Base-by-base conservation (phyloP, 2,329 filamentous ascomycete genomes). In the Exophiala bonariae region DNA sequence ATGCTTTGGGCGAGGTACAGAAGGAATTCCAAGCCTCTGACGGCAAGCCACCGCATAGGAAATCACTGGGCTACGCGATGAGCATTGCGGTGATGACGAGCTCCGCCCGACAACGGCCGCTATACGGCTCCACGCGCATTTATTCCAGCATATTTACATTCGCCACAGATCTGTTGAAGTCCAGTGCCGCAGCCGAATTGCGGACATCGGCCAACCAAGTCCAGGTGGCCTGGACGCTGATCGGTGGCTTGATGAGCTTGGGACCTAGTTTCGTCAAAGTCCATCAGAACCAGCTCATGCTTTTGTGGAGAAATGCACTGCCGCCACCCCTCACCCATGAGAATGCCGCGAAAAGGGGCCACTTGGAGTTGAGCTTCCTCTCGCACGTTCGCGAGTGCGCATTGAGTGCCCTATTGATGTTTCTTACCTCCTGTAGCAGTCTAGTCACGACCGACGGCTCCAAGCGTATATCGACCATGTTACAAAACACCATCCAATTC, bases 231-330 rank as follows among this genome's bases (percentile, higher is more conserved):
- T 99, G 93, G 92, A 95, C 95, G 38, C 74, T 99, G 47, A 95
- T 99, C 37, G 93, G 95, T 30, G 93, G 95, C 0, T 73, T 99
- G 44, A 97, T 97, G 92, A 90, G 91, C 1, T 78, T 99, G 1
- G 93, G 93, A 0, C 92, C 93, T 3, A 97, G 96, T 66, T 99
- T 99, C 66, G 92, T 97, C 67, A 99, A 99, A 70, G 97, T 97
- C 18, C 93, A 99, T 68, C 78, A 99, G 6, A 92, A 91, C 2
- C 93, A 99, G 63, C 77, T 99, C 17, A 82, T 99, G 46, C 74
- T 99, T 7, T 74, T 99, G 5, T 99, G 93, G 93, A 96, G 96
- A 68, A 99, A 97, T 66, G 92, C 93, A 0, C 77, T 99, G 9
- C 92, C 95, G 0, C 96, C 95, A 62, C 92, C 95, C 4, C 70